phyloP scores from a whole-genome alignment of 2,329 filamentous ascomycete genomes.

The Helotiales sp. region DNA sequence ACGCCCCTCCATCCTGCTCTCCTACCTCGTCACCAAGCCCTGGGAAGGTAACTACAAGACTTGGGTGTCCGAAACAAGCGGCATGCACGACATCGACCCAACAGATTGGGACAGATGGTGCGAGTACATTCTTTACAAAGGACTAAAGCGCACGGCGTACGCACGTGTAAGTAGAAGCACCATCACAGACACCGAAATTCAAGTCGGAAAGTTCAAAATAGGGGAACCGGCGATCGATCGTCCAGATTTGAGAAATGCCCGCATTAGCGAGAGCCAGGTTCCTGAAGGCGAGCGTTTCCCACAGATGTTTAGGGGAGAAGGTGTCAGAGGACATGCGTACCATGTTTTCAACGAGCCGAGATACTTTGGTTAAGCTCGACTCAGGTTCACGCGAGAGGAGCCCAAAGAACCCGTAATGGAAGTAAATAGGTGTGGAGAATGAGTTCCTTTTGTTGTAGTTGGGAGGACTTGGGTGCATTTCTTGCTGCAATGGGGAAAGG shows the following conservation, averaged over 20 bases:
- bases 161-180: constrained; percentile 86
- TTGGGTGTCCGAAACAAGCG: constrained; percentile 83
- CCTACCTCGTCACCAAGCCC: constrained; percentile 91
- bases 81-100: constrained; percentile 94
- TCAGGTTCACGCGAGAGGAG: not conserved
- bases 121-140: constrained; percentile 97
- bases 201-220: constrained; percentile 93
- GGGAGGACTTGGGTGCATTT: not conserved
- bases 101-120: constrained; percentile 98
- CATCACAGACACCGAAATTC: constrained; percentile 96
- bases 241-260: constrained; percentile 59
- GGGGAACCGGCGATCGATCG: constrained; percentile 70
- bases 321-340: constrained; percentile 87
- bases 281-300: constrained; percentile 84
- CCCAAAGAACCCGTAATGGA: not conserved
- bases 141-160: constrained; percentile 83
- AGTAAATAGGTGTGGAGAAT: not conserved
- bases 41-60: constrained; percentile 95
- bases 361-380: constrained; percentile 57
- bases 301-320: constrained; percentile 78
- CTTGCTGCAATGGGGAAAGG: not conserved
- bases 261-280: constrained; percentile 73
- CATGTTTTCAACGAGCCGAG: constrained; percentile 94
- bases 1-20: constrained; percentile 83
- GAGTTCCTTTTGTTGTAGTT: not conserved